Base-by-base conservation (phyloP, 495 filamentous ascomycete genomes). In the Penicillium manginii region DNA sequence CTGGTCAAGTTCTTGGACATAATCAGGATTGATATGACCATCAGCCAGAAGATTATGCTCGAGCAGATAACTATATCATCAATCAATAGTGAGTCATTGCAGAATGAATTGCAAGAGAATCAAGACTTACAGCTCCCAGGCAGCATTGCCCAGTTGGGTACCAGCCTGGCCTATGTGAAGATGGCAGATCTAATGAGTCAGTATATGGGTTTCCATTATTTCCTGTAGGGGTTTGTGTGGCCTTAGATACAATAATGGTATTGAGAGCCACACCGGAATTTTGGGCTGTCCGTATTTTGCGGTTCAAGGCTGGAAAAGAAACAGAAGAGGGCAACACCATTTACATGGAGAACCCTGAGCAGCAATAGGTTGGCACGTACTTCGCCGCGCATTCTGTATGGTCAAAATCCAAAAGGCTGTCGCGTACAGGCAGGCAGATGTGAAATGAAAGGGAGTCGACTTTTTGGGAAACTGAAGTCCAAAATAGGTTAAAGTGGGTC, bases 151-250 rank as follows among this genome's bases (percentile, higher is more conserved):
- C 50, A 96, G 88, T 88, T 96, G 92, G 60, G 83, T 86, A 79
- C 92, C 92, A 79, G 92, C 92, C 82, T 96, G 92, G 81, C 92
- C 92, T 71, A 96, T 85, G 73, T 96, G 91, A 69, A 96, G 81
- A 74, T 96, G 92, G 70, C 89, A 87, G 73, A 96, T 83, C 90
- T 96, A 55, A 29, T 33, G 17, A 50, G 22, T 50, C 6, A 50
- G 47, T 50, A 29, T 50, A 11, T 23, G 22, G 11, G 47, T 23
- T 29, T 23, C 10, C 15, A 14, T 11, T 9, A 35, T 35, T 18
- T 29, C 6, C 26, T 29, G 26, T 51, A 48, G 11, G 47, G 21
- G 50, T 54, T 42, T 62, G 26, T 42, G 33, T 55, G 53, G 31
- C 26, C 21, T 45, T 5, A 31, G 42, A 50, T 50, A 50, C 26